Evolutionary conservation across 2,329 filamentous ascomycete genomes (phyloP).

Genomic region (Botryotinia narcissicola): DNA sequence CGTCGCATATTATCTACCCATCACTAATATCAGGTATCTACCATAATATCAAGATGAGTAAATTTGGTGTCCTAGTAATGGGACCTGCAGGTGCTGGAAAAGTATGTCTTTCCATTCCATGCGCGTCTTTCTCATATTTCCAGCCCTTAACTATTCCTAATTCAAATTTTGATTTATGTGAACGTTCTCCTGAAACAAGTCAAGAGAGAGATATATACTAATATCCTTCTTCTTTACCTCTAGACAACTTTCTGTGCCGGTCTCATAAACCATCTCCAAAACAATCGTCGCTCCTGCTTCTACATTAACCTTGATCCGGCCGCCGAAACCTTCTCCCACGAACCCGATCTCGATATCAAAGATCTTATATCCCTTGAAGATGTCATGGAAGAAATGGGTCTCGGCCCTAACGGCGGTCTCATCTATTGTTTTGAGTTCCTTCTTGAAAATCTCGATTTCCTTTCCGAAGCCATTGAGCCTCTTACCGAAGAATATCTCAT

Average conservation of each 20-base stretch:
- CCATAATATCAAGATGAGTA: slow-evolving; percentile 63
- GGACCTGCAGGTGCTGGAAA: slow-evolving; percentile 95
- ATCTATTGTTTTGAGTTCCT: slow-evolving; percentile 98
- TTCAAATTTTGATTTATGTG: not conserved
- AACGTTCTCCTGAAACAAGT: not conserved
- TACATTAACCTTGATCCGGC: slow-evolving; percentile 98
- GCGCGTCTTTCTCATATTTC: slow-evolving; percentile 30
- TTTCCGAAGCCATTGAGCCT: slow-evolving; percentile 79
- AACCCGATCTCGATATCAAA: slow-evolving; percentile 92
- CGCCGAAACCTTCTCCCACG: slow-evolving; percentile 86
- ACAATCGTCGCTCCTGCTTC: slow-evolving; percentile 89
- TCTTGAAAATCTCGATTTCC: slow-evolving; percentile 89
- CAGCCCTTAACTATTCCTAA: not conserved
- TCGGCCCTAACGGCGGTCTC: slow-evolving; percentile 87
- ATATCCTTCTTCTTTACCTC: not conserved
- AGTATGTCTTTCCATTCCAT: slow-evolving; percentile 44
- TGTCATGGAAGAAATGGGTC: slow-evolving; percentile 91
- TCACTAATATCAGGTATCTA: not conserved
- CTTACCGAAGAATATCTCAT: slow-evolving; percentile 95
- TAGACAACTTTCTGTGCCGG: slow-evolving; percentile 92
- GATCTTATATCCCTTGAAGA: slow-evolving; percentile 91
- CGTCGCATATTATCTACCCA: not conserved
- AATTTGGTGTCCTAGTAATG: slow-evolving; percentile 94
- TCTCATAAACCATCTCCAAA: slow-evolving; percentile 87
- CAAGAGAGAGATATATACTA: not conserved